These are phyloP conservation scores for Neurospora discreta DNA, from an alignment of 495 filamentous ascomycete genomes.

Conservation along the genomic window DNA sequence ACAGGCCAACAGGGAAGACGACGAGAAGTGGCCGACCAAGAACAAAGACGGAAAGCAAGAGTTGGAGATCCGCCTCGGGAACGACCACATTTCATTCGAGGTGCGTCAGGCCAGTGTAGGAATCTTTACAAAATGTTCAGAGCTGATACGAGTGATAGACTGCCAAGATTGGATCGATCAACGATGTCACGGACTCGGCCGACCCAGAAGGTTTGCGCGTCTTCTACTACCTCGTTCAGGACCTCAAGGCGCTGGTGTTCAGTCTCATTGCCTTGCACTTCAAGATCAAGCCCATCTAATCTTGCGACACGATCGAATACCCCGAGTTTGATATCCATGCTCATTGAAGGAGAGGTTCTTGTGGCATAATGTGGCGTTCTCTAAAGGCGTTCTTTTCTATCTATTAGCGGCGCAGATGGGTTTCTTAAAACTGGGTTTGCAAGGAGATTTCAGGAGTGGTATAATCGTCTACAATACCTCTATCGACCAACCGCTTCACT, in stretches of 20 bases:
- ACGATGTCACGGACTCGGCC: conserved; percentile 89
- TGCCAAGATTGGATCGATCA: conserved; percentile 94
- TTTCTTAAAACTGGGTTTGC: neutral
- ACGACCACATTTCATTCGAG: conserved; percentile 98
- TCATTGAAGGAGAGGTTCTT: neutral
- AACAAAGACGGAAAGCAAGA: conserved; percentile 98
- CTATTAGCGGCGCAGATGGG: neutral
- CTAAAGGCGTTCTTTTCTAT: neutral
- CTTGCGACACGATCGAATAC: neutral
- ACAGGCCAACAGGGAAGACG: conserved; percentile 67
- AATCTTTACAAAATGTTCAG: neutral
- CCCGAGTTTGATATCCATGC: conserved; percentile 5
- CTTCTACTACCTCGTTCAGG: conserved; percentile 99
- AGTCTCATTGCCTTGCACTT: conserved; percentile 94
- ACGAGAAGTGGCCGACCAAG: conserved; percentile 98
- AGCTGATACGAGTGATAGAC: conserved; percentile 49
- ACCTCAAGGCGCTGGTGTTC: conserved; percentile 94
- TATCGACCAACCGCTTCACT: neutral
- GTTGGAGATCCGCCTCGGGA: conserved; percentile 87
- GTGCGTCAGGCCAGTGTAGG: conserved; percentile 29
- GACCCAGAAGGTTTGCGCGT: conserved; percentile 95
- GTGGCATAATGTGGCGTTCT: neutral
- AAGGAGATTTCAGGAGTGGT: neutral
- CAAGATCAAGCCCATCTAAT: conserved; percentile 88
- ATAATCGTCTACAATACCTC: neutral